These are phyloP conservation scores for Claviceps cyperi DNA, from an alignment of 2,329 filamentous ascomycete genomes.

Conservation along the genomic window DNA sequence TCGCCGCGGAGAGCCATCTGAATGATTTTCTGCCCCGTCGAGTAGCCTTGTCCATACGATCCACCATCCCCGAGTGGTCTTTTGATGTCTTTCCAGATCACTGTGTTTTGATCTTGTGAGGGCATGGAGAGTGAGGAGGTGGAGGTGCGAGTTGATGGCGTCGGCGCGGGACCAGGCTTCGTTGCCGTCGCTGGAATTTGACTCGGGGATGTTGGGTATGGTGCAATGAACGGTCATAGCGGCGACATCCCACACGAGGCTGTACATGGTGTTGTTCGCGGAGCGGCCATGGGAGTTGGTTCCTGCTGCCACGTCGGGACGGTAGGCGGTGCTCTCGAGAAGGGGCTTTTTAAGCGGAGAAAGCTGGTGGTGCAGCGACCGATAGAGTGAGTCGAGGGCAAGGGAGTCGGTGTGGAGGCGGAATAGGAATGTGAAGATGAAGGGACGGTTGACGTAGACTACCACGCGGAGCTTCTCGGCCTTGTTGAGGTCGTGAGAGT, in stretches of 20 bases:
- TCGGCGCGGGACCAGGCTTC: constrained; percentile 43
- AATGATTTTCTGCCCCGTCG: constrained; percentile 16
- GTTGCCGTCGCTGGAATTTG: constrained; percentile 8
- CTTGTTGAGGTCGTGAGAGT: constrained; percentile 36
- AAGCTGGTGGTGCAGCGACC: constrained; percentile 46
- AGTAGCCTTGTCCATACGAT: constrained; percentile 49
- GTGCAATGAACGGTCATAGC: constrained; percentile 2
- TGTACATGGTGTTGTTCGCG: constrained; percentile 32
- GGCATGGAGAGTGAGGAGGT: constrained; percentile 42
- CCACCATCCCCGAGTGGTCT: constrained; percentile 56
- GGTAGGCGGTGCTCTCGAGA: constrained; percentile 39
- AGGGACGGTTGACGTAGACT: constrained; percentile 59
- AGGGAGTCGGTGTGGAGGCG: constrained; percentile 40
- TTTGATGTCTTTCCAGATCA: constrained; percentile 46
- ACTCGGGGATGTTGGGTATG: constrained; percentile 3
- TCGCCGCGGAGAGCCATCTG: too few species aligned
- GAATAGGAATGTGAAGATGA: constrained; percentile 67
- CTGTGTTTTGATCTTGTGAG: constrained; percentile 26
- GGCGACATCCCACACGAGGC: constrained; percentile 46
- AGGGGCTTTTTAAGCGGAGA: constrained; percentile 43
- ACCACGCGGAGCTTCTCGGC: constrained; percentile 49
- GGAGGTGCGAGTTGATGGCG: constrained; percentile 49
- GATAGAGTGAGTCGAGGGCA: constrained; percentile 40
- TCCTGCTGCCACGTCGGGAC: constrained; percentile 25
- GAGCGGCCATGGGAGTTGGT: constrained; percentile 9